Evolutionary conservation across 768 basidiomycete species (phyloP).

Genomic region (Boletus insuetus): DNA sequence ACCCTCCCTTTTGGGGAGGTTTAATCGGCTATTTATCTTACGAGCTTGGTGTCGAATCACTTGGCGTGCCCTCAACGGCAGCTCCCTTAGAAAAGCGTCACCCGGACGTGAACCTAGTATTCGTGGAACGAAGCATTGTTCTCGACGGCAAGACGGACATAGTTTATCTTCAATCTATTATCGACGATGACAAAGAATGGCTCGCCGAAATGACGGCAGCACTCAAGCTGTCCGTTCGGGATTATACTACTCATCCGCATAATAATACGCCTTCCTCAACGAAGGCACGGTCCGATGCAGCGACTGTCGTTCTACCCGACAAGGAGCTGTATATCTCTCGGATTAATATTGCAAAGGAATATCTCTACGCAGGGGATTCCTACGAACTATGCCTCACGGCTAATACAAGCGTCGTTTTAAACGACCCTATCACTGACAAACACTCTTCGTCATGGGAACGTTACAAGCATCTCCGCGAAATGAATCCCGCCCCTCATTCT

Average conservation of each 20-base stretch:
- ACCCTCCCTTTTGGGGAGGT: conserved; percentile 83
- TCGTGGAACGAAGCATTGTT: conserved; percentile 77
- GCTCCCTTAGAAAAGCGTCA: conserved; percentile 37
- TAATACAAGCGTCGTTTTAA: conserved; percentile 55
- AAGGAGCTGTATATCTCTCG: conserved; percentile 59
- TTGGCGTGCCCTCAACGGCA: conserved; percentile 43
- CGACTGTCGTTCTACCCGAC: conserved; percentile 51
- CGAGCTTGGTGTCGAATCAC: conserved; percentile 64
- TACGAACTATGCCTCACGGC: conserved; percentile 93
- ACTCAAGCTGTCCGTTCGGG: conserved; percentile 13
- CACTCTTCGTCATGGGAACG: conserved; percentile 60
- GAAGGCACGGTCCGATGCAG: conserved; percentile 21
- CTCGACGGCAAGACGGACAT: conserved; percentile 51
- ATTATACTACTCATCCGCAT: conserved; percentile 12
- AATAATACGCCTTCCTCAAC: conserved; percentile 23
- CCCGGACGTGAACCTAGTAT: conserved; percentile 72
- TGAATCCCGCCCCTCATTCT: conserved; percentile 89
- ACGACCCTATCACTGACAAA: conserved; percentile 27
- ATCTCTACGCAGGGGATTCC: conserved; percentile 79
- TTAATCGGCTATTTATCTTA: conserved; percentile 77
- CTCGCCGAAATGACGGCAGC: conserved; percentile 39
- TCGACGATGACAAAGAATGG: conserved; percentile 61
- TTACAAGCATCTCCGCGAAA: conserved; percentile 65
- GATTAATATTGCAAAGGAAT: conserved; percentile 69
- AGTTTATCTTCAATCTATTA: conserved; percentile 64